Evolutionary conservation across 495 filamentous ascomycete genomes (phyloP), one percentile per base, ranked within the genome.

Genomic region (Neurospora cerealis): DNA sequence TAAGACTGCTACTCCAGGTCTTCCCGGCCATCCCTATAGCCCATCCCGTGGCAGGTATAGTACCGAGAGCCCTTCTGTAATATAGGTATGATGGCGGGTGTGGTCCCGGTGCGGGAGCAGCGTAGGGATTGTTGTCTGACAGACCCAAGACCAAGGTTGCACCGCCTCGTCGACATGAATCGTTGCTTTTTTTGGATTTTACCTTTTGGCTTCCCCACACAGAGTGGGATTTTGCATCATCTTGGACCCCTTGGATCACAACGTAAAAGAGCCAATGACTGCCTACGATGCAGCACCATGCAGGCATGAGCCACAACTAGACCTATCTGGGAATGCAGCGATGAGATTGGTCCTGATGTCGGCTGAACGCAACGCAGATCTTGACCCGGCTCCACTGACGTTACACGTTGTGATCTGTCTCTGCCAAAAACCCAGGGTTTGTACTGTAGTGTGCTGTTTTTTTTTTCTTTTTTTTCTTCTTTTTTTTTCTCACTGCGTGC

Each of bases 131-230:
- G 54, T 34, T 66, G 54, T 66, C 54, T 66, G 72, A 73, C 60
- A 70, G 70, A 69, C 70, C 77, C 74, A 73, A 70, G 39, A 72
- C 72, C 72, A 76, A 74, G 76, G 78, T 74, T 77, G 79, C 79
- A 81, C 78, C 76, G 79, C 79, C 79, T 54, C 71, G 73, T 46
- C 32, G 48, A 39, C 44, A 69, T 69, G 71, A 74, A 71, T 74
- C 71, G 73, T 48, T 76, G 78, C 77, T 80, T 79, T 81, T 81
- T 81, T 81, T 81, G 78, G 78, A 81, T 78, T 78, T 79, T 80
- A 75, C 69, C 74, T 79, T 79, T 79, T 75, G 28, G 15, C 7
- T 70, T 70, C 76, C 77, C 77, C 78, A 77, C 78, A 79, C 28
- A 62, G 28, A 62, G 10, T 54, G 46, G 21, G 21, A 54, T 54